Evolutionary conservation across 345 rosid genomes (phyloP), one percentile per base, ranked within the genome.

Genomic region (Syzygium aqueum): DNA sequence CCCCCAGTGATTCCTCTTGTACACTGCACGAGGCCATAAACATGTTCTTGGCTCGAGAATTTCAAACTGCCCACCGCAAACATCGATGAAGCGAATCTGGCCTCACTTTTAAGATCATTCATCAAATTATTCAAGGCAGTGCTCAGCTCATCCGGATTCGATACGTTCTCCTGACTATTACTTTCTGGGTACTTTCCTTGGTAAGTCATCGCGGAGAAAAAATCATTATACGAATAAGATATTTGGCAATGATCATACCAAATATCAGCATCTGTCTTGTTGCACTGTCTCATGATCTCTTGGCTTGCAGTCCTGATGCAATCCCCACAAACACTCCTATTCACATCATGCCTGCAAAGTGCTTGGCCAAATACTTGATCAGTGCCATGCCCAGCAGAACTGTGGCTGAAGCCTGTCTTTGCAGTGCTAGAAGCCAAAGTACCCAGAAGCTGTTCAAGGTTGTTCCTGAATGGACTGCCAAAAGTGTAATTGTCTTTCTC

Each of bases 321-420:
- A 5, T 43, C 11, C 28, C 49, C 28, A 15, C 86, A 84, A 23
- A 25, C 86, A 28, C 67, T 84, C 50, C 51, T 49, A n/a, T 15
- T 4, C 40, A 84, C 86, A 17, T 84, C 86, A 11, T 0, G 28
- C 86, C 86, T 84, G 67, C 86, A 84, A 27, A 84, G 86, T 51
- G 86, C 86, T 59, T 84, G 86, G 12, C 86, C 86, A 53, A 37
- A 84, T 2, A 84, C 86, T 59, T 84, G 7, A 27, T 53, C 51
- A 12, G 2, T 12, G 65, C 49, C 49, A 51, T 84, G 30, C 61
- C 86, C 67, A 10, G 51, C 2, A 53, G 22, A 13, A 3, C 21
- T 33, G n/a, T 9, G 37, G 86, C 0, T 22, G 65, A 33, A 84
- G 65, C 86, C 86, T 30, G 49, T 37, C 46, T 54, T 30, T 3